Evolutionary conservation across 306 rosid genomes (phyloP), one percentile per base, ranked within the genome.

Genomic region (Quercus cerris): DNA sequence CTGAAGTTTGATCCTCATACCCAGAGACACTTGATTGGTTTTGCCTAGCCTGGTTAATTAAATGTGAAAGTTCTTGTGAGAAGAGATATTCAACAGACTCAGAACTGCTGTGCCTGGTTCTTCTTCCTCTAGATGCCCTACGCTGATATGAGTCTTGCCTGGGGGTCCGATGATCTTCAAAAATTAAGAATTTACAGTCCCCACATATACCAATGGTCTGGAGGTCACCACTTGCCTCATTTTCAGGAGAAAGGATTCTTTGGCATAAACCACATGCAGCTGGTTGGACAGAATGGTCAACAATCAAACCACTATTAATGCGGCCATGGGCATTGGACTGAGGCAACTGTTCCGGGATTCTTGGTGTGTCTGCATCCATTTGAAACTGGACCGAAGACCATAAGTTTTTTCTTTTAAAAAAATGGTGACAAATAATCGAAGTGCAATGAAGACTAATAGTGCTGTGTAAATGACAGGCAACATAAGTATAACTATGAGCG

Each of bases 151-250:
- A 72, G 49, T 81, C 80, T 56, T 30, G 92, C 17, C 62, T 3
- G 31, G 87, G 93, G 56, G 66, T 84, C 74, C 86, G 90, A 77
- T 77, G 74, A 82, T 91, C 97, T 85, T 96, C 99, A 23, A 89
- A 89, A 70, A 90, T 80, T 78, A 96, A 85, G 89, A 93, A 93
- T 74, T 93, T 91, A 87, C 98, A 96, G 77, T 96, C 98, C 55
- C 93, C 97, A 54, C 99, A 96, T 46, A 93, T 78, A 74, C 83
- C 72, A 55, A 73, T 52, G 3, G 76, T 74, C 74, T 81, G 79
- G 75, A 79, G 85, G 81, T 91, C 94, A 30, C 70, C 71, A 38
- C 77, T 69, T 57, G 77, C 80, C 85, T 86, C 93, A 71, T 78
- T 80, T 66, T 89, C 94, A 55, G 84, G 86, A 18, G 81, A 80